A percentile compares a stretch with the other conserved stretches of the same genome.
phyloP scores from a whole-genome alignment of 805 yeast species.

The Cyberlindnera mrakii region DNA sequence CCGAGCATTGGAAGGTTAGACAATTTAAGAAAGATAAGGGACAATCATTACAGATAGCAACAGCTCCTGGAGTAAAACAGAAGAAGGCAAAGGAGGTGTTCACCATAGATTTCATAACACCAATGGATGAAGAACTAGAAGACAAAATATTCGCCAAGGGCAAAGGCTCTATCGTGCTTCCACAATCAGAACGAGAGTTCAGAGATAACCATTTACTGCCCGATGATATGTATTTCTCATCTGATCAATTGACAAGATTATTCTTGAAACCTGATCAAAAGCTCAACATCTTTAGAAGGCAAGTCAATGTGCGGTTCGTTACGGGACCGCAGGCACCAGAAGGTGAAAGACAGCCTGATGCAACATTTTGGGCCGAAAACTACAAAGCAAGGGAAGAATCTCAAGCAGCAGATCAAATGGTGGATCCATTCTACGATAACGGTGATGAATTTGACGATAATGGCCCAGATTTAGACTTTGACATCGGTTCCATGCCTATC shows the following conservation, averaged over 20 bases:
- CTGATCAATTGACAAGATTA: constrained; percentile 58
- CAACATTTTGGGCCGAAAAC: constrained; percentile 66
- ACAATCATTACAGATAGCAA: not conserved
- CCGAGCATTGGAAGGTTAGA: constrained; percentile 85
- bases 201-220: constrained; percentile 52
- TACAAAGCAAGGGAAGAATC: constrained; percentile 38
- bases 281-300: constrained; percentile 28
- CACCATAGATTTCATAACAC: constrained; percentile 37
- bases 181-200: constrained; percentile 35
- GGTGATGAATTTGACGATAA: constrained; percentile 25
- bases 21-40: constrained; percentile 39
- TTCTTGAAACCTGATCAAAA: constrained; percentile 60
- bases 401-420: constrained; percentile 26
- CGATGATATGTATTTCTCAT: constrained; percentile 65
- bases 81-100: constrained; percentile 31
- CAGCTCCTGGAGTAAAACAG: constrained; percentile 7
- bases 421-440: constrained; percentile 10
- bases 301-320: not conserved
- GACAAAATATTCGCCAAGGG: constrained; percentile 35
- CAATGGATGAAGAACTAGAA: constrained; percentile 31
- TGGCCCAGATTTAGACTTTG: constrained; percentile 15
- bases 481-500: not conserved
- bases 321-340: constrained; percentile 3
- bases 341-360: constrained; percentile 45
- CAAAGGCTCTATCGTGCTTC: constrained; percentile 30